phyloP scores from a whole-genome alignment of 345 rosid genomes.

The Citropsis articulata region DNA sequence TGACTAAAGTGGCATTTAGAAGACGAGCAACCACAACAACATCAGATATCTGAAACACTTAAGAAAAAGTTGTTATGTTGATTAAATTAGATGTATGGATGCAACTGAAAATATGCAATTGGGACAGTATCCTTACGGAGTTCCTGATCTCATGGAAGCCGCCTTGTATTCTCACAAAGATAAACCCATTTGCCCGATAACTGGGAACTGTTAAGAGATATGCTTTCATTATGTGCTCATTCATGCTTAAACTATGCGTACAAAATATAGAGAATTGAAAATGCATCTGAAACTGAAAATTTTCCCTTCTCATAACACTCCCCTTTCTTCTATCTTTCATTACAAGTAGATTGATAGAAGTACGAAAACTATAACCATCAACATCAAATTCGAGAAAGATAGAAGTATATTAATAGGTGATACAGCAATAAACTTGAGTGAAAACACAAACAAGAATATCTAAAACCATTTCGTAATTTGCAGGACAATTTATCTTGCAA shows the following conservation, averaged over 20 bases:
- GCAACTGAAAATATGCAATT: background rate
- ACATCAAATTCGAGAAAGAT: background rate
- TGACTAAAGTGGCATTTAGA: conserved; percentile 86
- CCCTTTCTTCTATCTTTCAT: background rate
- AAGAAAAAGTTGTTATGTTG: conserved; percentile 11
- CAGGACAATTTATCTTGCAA: background rate
- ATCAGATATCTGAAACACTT: conserved; percentile 59
- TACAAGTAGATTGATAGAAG: background rate
- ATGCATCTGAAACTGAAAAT: background rate
- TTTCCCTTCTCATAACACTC: background rate
- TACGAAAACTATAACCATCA: background rate
- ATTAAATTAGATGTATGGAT: background rate
- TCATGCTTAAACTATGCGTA: background rate
- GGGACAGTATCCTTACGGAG: conserved; percentile 55
- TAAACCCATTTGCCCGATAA: conserved; percentile 55
- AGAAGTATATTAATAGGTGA: background rate
- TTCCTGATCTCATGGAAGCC: conserved; percentile 98
- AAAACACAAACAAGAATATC: background rate
- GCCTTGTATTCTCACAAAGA: conserved; percentile 95
- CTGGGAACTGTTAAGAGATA: conserved; percentile 54
- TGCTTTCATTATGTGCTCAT: background rate
- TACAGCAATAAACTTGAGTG: background rate
- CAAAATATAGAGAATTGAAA: background rate
- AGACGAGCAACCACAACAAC: conserved; percentile 82
- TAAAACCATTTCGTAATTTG: background rate